Conservation (phyloP, 2,329 filamentous ascomycete species). For the Septoria linicola region DNA sequence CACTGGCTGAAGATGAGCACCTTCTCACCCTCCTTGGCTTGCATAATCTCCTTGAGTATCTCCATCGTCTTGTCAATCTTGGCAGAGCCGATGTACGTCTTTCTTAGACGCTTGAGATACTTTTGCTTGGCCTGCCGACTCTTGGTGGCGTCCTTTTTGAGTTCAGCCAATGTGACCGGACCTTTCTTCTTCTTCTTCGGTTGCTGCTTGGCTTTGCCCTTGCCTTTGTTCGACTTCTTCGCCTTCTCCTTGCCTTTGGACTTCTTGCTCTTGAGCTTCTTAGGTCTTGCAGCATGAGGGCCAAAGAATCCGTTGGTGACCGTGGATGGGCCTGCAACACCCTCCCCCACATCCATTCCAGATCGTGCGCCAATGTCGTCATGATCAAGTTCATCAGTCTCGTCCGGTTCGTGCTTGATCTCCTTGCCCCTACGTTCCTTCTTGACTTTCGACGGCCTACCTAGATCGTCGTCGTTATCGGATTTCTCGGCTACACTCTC, state of each 20-base stretch:
- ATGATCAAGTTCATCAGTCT: conserved; percentile 8
- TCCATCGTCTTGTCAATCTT: conserved; percentile 71
- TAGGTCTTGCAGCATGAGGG: conserved; percentile 23
- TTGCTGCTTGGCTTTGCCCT: conserved; percentile 21
- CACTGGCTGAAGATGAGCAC: conserved; percentile 82
- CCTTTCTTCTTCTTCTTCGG: conserved; percentile 35
- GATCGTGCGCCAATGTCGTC: conserved; percentile 8
- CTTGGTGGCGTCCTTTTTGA: conserved; percentile 65
- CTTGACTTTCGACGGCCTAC: conserved; percentile 14
- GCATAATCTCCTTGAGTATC: conserved; percentile 55
- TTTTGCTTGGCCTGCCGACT: conserved; percentile 64
- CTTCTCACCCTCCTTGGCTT: conserved; percentile 61
- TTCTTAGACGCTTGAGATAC: conserved; percentile 68
- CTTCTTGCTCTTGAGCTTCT: conserved; percentile 12
- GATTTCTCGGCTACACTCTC: conserved; percentile 32
- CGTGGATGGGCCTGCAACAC: conserved; percentile 17
- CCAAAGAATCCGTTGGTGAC: background rate
- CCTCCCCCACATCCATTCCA: conserved; percentile 8
- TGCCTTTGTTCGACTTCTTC: conserved; percentile 14
- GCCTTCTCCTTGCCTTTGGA: conserved; percentile 14
- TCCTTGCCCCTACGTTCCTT: conserved; percentile 11
- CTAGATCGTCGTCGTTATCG: conserved; percentile 23
- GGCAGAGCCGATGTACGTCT: conserved; percentile 70
- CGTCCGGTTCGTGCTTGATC: conserved; percentile 5
- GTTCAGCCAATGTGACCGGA: conserved; percentile 57